Percentiles rank a stretch among this genome's conserved stretches.
These are phyloP conservation scores for Cerioporus squamosus DNA, from an alignment of 1,284 basidiomycete species.

Conservation along the genomic window DNA sequence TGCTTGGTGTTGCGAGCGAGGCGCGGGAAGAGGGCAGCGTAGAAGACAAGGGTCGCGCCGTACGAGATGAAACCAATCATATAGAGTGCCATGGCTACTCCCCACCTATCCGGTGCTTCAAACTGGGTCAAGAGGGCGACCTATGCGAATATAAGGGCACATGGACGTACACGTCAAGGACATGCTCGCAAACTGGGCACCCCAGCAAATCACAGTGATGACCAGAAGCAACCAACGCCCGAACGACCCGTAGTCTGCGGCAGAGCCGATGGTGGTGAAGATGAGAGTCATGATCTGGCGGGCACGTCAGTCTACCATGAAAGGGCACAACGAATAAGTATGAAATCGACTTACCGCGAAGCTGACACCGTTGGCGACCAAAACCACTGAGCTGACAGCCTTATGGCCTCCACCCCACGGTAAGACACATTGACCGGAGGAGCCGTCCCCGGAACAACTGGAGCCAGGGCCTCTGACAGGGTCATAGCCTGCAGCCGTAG, in stretches of 20 bases:
- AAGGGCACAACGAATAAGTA: neutral
- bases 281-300: conserved; percentile 73
- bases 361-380: conserved; percentile 76
- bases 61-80: conserved; percentile 82
- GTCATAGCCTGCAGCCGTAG: conserved; percentile 71
- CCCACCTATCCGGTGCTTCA: conserved; percentile 71
- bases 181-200: conserved; percentile 78
- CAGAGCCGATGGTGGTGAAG: conserved; percentile 83
- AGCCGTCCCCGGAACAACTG: conserved; percentile 53
- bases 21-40: conserved; percentile 81
- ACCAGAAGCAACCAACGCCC: conserved; percentile 77
- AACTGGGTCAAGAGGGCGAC: neutral
- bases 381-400: conserved; percentile 72
- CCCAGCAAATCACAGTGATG: conserved; percentile 80
- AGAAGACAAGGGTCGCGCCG: conserved; percentile 81
- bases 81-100: conserved; percentile 76
- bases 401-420: conserved; percentile 75
- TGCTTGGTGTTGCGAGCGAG: conserved; percentile 81
- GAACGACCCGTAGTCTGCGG: conserved; percentile 82
- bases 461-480: conserved; percentile 68
- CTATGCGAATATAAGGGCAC: neutral
- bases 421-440: conserved; percentile 74
- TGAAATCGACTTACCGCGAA: conserved; percentile 59
- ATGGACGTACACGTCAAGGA: conserved; percentile 59
- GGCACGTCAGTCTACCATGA: neutral